phyloP scores from a whole-genome alignment of 352 stramenopile species.

The Phytopythium boreale region DNA sequence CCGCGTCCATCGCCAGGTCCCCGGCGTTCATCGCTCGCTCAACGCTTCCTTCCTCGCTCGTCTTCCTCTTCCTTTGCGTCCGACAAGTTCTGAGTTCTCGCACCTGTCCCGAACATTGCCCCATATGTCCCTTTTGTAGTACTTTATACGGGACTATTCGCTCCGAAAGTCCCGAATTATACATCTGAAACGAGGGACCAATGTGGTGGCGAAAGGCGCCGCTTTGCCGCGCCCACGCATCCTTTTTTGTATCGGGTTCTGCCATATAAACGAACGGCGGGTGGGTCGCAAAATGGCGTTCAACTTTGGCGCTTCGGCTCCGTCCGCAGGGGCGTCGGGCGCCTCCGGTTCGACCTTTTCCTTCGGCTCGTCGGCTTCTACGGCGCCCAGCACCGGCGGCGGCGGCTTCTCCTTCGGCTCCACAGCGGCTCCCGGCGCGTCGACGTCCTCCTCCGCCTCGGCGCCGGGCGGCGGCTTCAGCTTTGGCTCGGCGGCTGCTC shows the following conservation, averaged over 20 bases:
- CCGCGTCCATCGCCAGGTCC: conserved; percentile 13
- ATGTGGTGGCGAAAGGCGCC: background rate
- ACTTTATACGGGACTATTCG: background rate
- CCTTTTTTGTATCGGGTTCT: background rate
- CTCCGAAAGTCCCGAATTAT: background rate
- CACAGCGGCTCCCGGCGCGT: background rate
- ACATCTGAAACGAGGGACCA: conserved; percentile 2
- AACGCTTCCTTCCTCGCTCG: too few relatives aligned
- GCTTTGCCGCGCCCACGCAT: background rate
- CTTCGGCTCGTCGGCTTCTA: conserved; percentile 20
- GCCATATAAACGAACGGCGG: background rate
- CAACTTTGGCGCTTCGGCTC: conserved; percentile 23
- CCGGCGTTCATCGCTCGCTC: conserved; percentile 3
- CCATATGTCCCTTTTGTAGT: background rate
- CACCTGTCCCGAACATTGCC: background rate
- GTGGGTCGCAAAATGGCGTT: conserved; percentile 24
- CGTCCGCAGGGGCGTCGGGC: conserved; percentile 2
- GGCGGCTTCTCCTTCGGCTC: background rate
- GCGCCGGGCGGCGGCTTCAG: background rate
- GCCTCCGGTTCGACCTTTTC: conserved; percentile 25
- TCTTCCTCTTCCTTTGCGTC: background rate
- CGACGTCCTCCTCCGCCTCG: background rate
- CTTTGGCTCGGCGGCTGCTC: background rate
- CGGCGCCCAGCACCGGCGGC: background rate
- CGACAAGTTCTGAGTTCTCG: background rate